Base-by-base conservation (phyloP, 805 yeast species). In the Hyphopichia homilentoma region DNA sequence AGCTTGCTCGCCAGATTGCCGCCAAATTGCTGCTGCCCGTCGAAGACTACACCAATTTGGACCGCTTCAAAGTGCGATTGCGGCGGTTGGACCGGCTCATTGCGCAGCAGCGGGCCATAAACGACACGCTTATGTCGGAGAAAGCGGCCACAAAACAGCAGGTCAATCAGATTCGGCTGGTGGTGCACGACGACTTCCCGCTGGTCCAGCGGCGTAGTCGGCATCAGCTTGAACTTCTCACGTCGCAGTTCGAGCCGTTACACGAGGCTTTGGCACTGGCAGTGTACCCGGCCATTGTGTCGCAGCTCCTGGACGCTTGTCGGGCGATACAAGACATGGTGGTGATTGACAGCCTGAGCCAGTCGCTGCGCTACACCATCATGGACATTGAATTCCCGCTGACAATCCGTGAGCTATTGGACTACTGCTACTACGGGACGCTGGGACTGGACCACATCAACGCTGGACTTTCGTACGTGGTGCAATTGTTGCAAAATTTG, bases 321-420 rank as follows among this genome's bases (percentile, higher is more conserved):
- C 26, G 32, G 7, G 38, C 43, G 2, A 33, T 64, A 9, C 41
- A 34, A 27, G 55, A 55, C 21, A 47, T 56, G 4, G 40, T 60
- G 18, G 44, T 48, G 7, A 60, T 65, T n/a, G 54, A 44, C 6
- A 47, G 50, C 32, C 38, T 41, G 6, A 42, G 44, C 21, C 36
- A 44, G 16, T 29, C 57, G 2, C 42, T 52, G n/a, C 46, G 43
- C 7, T 55, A 59, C 32, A 43, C 45, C 18, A 61, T 66, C 4
- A 30, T 52, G 36, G 68, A 61, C 1, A 39, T 62, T 5, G 64
- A 59, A 29, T 60, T 65, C 32, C 71, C 71, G 1, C 32, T 53
- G 4, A 48, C 48, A 24, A 52, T 53, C 15, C 47, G 46, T 18
- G 62, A 61, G 19, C 30, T 65, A 9, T 44, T 62, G 7, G 43